These are phyloP conservation scores for Durotheca rogersii DNA, from an alignment of 495 filamentous ascomycete genomes.

Conservation along the genomic window DNA sequence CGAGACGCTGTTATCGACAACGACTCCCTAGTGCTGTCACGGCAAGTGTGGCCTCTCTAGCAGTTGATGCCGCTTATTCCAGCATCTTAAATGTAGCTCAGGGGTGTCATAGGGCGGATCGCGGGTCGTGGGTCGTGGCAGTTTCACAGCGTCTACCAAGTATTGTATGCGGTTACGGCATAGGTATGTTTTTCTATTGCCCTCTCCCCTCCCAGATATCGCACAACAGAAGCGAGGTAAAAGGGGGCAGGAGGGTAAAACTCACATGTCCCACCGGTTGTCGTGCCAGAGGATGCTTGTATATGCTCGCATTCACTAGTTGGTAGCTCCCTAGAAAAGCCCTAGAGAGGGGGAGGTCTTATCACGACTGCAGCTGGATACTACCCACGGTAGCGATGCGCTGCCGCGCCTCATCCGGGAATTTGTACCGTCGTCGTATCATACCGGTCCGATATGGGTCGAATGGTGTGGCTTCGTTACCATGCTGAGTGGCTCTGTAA, in stretches of 20 bases:
- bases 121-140: conserved; percentile 26
- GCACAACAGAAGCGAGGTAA: conserved; percentile 5
- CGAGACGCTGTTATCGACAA: conserved; percentile 28
- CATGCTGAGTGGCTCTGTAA: conserved; percentile 12
- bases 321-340: conserved; percentile 7
- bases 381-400: conserved; percentile 5
- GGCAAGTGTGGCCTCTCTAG: conserved; percentile 27
- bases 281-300: conserved; percentile 3
- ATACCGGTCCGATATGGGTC: conserved; percentile 29
- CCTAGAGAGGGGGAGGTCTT: conserved; percentile 16
- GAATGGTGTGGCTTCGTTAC: conserved; percentile 21
- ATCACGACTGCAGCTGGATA: conserved; percentile 13
- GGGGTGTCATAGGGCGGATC: conserved; percentile 16
- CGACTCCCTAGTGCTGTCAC: conserved; percentile 23
- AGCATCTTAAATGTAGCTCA: conserved; percentile 25
- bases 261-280: conserved; percentile 4
- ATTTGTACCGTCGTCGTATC: conserved; percentile 14
- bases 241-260: conserved; percentile 10
- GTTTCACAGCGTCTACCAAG: conserved; percentile 30
- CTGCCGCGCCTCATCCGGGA: conserved; percentile 21
- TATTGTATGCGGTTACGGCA: conserved; percentile 23
- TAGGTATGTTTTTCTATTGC: conserved; percentile 14
- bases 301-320: conserved; percentile 5
- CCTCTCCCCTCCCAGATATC: conserved; percentile 3
- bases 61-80: conserved; percentile 31